Evolutionary conservation across 2,329 filamentous ascomycete genomes (phyloP), one percentile per base, ranked within the genome.

Genomic region (Penicillium sp.): DNA sequence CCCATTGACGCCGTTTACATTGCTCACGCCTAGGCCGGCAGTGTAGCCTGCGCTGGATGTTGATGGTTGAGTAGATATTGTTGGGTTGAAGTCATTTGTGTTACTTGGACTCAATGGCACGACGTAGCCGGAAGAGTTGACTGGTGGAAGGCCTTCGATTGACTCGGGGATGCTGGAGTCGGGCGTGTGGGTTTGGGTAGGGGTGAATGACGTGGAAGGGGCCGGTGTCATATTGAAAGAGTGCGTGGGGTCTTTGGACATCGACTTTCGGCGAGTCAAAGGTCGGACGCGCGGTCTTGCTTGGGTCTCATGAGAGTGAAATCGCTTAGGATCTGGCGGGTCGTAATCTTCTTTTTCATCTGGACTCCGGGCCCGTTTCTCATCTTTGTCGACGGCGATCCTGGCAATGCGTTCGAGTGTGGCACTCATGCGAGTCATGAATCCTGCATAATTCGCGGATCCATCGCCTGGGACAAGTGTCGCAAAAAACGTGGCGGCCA

Each of bases 321-420:
- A 47, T n/a, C 42, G 30, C 20, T 44, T 54, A 28, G 32, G 6
- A 6, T 17, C 32, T 12, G 37, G 35, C 8, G 16, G 32, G 13
- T 35, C 40, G 11, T 39, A 32, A 10, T 44, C 37, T 51, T 60
- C 31, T 49, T 40, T 54, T 10, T 51, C 50, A 14, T 57, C 50
- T 10, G 47, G 14, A 59, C 56, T 33, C 49, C 55, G 40, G 57
- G 64, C 39, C 55, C 66, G 43, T 52, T 84, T 87, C 56, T 95
- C 88, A 1, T 85, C 77, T 63, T 87, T 92, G 40, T 95, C 89
- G 32, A 95, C 79, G 12, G 93, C 85, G 1, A 84, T 76, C 53
- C 82, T 84, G 31, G 87, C 88, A 48, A 95, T 93, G 32, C 90
- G 81, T 61, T 95, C 88, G 54, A 96, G 95, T 55, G 95, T 88